Conservation (phyloP, 2,329 filamentous ascomycete genomes). For the Uncinocarpus reesii region DNA sequence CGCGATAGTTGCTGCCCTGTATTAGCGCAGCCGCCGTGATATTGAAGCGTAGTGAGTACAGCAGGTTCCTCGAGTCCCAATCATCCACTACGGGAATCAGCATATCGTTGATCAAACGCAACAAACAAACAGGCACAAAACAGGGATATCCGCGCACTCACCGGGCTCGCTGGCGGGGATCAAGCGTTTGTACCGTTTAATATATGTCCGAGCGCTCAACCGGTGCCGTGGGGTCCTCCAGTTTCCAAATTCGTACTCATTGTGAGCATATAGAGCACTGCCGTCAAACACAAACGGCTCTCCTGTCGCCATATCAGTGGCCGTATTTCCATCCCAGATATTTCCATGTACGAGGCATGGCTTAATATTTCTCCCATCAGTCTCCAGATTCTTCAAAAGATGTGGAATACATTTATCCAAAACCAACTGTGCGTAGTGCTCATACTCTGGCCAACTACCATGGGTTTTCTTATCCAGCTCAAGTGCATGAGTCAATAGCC, state of each 20-base stretch:
- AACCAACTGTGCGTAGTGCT: slow-evolving; percentile 18
- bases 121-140: too few species aligned
- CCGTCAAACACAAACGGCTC: slow-evolving; percentile 29
- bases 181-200: not conserved
- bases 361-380: slow-evolving; percentile 22
- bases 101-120: too few species aligned
- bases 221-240: slow-evolving; percentile 25
- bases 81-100: too few species aligned
- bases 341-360: slow-evolving; percentile 32
- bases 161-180: too few species aligned
- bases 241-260: slow-evolving; percentile 29
- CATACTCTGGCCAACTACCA: slow-evolving; percentile 25
- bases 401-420: slow-evolving; percentile 25
- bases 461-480: slow-evolving; percentile 25
- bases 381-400: slow-evolving; percentile 20
- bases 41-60: too few species aligned
- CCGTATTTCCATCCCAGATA: slow-evolving; percentile 33
- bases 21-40: too few species aligned
- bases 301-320: slow-evolving; percentile 22
- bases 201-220: too few species aligned
- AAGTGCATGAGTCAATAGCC: slow-evolving; percentile 25
- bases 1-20: too few species aligned
- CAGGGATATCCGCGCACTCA: too few species aligned
- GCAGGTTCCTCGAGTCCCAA: too few species aligned
- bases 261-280: slow-evolving; percentile 30